Percentiles rank a stretch among this genome's conserved stretches.
Conservation (phyloP, 2,329 filamentous ascomycete genomes). For the Apiospora marii region DNA sequence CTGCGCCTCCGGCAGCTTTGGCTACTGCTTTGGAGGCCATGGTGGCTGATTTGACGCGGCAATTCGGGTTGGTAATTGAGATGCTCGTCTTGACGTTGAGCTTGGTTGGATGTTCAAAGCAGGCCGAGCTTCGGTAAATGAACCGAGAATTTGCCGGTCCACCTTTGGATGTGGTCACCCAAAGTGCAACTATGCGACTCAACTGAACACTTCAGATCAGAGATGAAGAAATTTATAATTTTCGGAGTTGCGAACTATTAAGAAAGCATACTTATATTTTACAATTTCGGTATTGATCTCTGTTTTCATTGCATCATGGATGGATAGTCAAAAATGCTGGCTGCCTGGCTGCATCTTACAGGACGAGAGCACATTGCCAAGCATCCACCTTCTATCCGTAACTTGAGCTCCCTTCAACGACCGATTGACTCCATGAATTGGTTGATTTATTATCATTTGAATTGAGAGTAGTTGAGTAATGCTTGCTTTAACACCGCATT, state of each 20-base stretch:
- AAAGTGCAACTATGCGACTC: neutral
- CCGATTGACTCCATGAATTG: neutral
- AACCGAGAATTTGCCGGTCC: conserved; percentile 23
- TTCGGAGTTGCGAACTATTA: neutral
- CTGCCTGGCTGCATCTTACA: neutral
- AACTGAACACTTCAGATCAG: neutral
- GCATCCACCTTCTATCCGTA: neutral
- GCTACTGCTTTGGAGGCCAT: conserved; percentile 70
- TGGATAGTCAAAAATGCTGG: no score
- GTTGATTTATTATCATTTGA: neutral
- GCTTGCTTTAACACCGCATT: neutral
- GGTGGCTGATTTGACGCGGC: conserved; percentile 44
- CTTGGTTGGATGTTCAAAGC: conserved; percentile 23
- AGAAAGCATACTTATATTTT: neutral
- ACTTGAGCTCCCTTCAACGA: neutral
- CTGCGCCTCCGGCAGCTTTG: conserved; percentile 61
- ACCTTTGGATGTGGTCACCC: neutral
- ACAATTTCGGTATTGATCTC: no score
- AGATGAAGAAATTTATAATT: neutral
- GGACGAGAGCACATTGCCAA: neutral
- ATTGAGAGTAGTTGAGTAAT: conserved; percentile 9
- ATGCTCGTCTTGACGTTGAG: conserved; percentile 3
- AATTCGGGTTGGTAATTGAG: conserved; percentile 31
- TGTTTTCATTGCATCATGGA: neutral
- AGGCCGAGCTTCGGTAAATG: conserved; percentile 19